Evolutionary conservation across 192 early-diverging fungal genomes (phyloP), one percentile per base, ranked within the genome.

Genomic region (Neocallimastix lanati): DNA sequence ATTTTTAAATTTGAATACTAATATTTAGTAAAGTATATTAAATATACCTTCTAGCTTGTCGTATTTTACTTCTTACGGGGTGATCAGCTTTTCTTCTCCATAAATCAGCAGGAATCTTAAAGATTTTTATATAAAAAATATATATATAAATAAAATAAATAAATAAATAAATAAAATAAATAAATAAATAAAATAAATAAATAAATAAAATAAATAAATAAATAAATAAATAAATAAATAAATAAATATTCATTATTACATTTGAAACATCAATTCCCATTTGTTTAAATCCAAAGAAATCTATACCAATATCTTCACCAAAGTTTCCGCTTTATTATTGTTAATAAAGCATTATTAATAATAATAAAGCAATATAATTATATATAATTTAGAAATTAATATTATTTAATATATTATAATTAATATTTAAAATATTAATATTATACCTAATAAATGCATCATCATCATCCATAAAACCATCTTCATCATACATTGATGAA

Each of bases 221-320:
- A n/a, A n/a, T n/a, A n/a, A n/a, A n/a, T n/a, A n/a, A n/a, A n/a
- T n/a, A n/a, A n/a, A n/a, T n/a, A n/a, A n/a, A n/a, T n/a, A n/a
- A n/a, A n/a, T n/a, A n/a, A n/a, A 79, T 67, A 82, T 78, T 40
- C 77, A 40, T 89, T 81, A 25, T 85, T 78, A 77, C 89, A 84
- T 25, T 92, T 76, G 29, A 90, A 88, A 80, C 88, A 83, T 96
- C 96, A 38, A 98, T 82, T 1, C 94, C 94, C 77, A 97, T 82
- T 78, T 96, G 95, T 80, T 94, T 92, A 86, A 95, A 93, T 13
- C 94, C 95, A 77, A 97, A 92, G 86, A 96, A 96, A 86, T 97
- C 95, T 27, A 96, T 94, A 76, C 94, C 96, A 40, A 91, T 83
- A 18, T 90, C 90, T 76, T 88, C 91, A 36, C 87, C 88, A 79